These are phyloP conservation scores for Sporobolomyces pararoseus DNA, from an alignment of 768 basidiomycete species.

Conservation along the genomic window DNA sequence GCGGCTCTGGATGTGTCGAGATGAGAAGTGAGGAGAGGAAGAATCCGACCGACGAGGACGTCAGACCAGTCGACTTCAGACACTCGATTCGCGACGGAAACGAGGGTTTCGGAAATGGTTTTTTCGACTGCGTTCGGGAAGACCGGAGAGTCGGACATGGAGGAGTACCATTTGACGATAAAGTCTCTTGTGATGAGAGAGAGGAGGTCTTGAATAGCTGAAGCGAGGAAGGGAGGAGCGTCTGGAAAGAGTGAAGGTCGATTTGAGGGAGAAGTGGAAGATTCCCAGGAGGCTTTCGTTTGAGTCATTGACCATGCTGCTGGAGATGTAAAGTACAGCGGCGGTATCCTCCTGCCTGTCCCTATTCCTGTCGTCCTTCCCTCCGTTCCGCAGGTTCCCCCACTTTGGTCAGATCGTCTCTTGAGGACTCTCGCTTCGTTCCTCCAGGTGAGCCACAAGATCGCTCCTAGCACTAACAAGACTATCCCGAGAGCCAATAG, in stretches of 20 bases:
- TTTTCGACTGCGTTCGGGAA: conserved; percentile 81
- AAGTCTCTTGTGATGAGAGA: conserved; percentile 77
- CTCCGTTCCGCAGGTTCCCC: not conserved
- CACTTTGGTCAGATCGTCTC: not conserved
- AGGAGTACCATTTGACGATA: conserved; percentile 81
- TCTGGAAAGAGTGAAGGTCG: conserved; percentile 4
- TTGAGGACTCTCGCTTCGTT: not conserved
- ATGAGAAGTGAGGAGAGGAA: conserved; percentile 33
- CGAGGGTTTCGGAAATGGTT: conserved; percentile 64
- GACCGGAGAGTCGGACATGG: conserved; percentile 76
- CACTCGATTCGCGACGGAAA: conserved; percentile 59
- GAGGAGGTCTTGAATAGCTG: conserved; percentile 34
- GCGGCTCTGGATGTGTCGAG: conserved; percentile 26
- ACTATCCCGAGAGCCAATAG: not conserved
- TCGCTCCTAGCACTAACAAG: not conserved
- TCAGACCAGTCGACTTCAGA: conserved; percentile 51
- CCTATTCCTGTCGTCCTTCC: not conserved
- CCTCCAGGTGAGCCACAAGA: not conserved
- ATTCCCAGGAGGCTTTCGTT: conserved; percentile 37
- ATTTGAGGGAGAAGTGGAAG: too few relatives aligned
- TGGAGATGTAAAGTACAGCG: conserved; percentile 33
- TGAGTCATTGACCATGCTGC: conserved; percentile 39
- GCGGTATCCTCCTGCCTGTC: conserved; percentile 3
- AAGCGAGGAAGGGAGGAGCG: conserved; percentile 25
- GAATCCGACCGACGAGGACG: conserved; percentile 35